A percentile compares a stretch with the other conserved stretches of the same genome.
These are phyloP conservation scores for Serendipita sp. DNA, from an alignment of 768 basidiomycete genomes.

Conservation along the genomic window DNA sequence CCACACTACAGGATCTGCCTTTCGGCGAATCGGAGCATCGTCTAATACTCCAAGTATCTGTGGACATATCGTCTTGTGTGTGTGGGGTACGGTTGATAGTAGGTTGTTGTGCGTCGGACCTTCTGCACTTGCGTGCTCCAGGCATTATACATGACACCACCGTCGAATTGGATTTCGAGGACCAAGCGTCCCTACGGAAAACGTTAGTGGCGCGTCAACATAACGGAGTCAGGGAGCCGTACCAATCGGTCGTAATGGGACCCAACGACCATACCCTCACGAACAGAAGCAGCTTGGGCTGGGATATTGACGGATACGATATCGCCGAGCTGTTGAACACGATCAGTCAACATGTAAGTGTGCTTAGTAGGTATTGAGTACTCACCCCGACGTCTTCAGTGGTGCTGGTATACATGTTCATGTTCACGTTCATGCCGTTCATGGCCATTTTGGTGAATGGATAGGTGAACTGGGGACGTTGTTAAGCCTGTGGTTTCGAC, in stretches of 20 bases:
- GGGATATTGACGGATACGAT: conserved; percentile 61
- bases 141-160: conserved; percentile 47
- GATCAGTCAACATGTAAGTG: background rate
- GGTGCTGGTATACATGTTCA: background rate
- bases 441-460: conserved; percentile 6
- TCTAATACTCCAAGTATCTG: background rate
- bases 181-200: conserved; percentile 54
- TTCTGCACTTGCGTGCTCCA: conserved; percentile 21
- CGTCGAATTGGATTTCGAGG: conserved; percentile 65
- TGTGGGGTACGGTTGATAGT: background rate
- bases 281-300: conserved; percentile 30
- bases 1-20: too few relatives aligned
- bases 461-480: background rate
- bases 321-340: conserved; percentile 35
- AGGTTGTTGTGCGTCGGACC: background rate
- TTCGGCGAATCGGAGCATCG: too few relatives aligned
- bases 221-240: conserved; percentile 11
- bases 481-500: background rate
- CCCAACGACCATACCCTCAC: conserved; percentile 68
- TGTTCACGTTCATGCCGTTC: background rate
- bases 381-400: conserved; percentile 8
- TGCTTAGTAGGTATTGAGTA: conserved; percentile 13
- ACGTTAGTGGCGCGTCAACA: background rate
- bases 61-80: conserved; percentile 1
- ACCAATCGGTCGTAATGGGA: conserved; percentile 55